A percentile compares a stretch with the other conserved stretches of the same genome.
phyloP scores from a whole-genome alignment of 495 filamentous ascomycete species.

The Daldinia childiae region DNA sequence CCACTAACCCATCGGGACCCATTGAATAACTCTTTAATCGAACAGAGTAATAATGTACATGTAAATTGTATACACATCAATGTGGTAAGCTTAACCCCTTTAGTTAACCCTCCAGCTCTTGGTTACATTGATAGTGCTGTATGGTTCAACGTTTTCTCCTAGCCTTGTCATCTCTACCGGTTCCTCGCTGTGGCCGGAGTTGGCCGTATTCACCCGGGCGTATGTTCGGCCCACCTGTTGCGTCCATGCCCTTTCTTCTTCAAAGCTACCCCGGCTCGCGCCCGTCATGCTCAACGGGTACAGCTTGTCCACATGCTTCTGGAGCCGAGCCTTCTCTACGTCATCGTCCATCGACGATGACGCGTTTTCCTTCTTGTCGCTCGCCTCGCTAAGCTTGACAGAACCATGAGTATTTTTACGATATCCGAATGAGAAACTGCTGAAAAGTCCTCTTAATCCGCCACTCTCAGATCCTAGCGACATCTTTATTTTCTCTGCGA shows the following conservation, averaged over 20 bases:
- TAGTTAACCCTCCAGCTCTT: constrained; percentile 15
- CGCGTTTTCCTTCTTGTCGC: neutral
- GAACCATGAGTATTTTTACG: neutral
- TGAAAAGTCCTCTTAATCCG: constrained; percentile 13
- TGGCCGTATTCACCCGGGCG: neutral
- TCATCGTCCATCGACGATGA: neutral
- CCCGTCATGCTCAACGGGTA: constrained; percentile 10
- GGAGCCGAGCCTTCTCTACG: constrained; percentile 3
- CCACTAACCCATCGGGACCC: neutral
- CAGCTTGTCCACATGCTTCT: constrained; percentile 15
- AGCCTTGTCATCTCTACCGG: constrained; percentile 9
- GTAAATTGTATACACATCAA: neutral
- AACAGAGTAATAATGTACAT: neutral
- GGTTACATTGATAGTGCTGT: constrained; percentile 16
- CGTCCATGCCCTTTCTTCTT: constrained; percentile 4
- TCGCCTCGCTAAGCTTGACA: constrained; percentile 4
- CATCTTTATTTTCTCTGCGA: neutral
- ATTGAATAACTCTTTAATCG: neutral
- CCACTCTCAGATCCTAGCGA: neutral
- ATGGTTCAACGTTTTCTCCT: constrained; percentile 17
- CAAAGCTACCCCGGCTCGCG: constrained; percentile 1
- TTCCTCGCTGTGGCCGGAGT: constrained; percentile 8
- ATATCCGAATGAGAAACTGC: constrained; percentile 8
- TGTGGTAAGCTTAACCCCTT: neutral
- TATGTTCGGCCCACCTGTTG: neutral